Evolutionary conservation across 225 moss, liverwort and hornwort species (phyloP).

Genomic region (Physcomitrium patens): DNA sequence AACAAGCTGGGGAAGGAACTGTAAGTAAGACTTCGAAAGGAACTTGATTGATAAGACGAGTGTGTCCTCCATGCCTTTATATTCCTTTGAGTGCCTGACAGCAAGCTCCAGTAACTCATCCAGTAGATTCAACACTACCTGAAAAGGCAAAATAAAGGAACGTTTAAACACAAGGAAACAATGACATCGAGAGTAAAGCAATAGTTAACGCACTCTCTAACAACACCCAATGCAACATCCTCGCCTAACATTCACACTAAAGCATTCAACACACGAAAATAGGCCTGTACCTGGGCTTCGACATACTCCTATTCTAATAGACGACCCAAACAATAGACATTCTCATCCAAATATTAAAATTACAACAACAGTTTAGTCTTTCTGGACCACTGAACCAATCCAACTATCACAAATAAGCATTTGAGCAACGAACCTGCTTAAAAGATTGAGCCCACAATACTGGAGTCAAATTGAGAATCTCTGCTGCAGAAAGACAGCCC

Average conservation of each 20-base stretch:
- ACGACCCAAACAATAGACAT: background rate
- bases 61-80: constrained; percentile 76
- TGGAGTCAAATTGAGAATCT: constrained; percentile 59
- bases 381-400: background rate
- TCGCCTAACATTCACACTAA: background rate
- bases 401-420: background rate
- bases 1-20: constrained; percentile 66
- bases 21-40: constrained; percentile 71
- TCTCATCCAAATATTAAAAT: background rate
- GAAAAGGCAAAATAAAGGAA: constrained; percentile 9
- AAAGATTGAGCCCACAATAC: constrained; percentile 65
- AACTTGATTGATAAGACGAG: constrained; percentile 68
- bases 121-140: constrained; percentile 49
- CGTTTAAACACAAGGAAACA: background rate
- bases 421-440: constrained; percentile 59
- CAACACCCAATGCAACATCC: background rate
- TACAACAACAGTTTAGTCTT: too few relatives aligned
- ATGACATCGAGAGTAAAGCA: background rate
- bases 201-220: constrained; percentile 5
- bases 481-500: constrained; percentile 67
- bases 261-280: background rate
- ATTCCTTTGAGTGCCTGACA: constrained; percentile 68
- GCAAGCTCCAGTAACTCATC: constrained; percentile 80
- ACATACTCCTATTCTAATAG: background rate
- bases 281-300: background rate